Conservation (phyloP, 2,329 filamentous ascomycete species). For the Pseudogymnoascus sp. region DNA sequence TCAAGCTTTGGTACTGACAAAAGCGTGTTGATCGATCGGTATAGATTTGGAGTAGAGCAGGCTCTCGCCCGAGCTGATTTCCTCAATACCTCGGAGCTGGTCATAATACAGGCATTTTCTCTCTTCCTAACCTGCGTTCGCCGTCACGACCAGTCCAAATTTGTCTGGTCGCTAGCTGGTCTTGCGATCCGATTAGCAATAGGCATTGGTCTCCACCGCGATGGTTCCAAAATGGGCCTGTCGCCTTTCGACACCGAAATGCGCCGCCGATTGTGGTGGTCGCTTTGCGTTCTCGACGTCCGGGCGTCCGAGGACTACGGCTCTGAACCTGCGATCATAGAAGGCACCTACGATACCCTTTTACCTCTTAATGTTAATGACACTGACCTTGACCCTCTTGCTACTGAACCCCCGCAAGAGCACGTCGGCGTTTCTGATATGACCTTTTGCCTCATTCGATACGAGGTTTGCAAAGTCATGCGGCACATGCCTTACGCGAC, state of each 20-base stretch:
- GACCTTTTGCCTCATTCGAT: constrained; percentile 32
- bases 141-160: constrained; percentile 35
- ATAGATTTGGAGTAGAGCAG: constrained; percentile 48
- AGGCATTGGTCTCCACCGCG: constrained; percentile 52
- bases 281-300: constrained; percentile 51
- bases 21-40: constrained; percentile 36
- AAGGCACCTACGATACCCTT: constrained; percentile 52
- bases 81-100: constrained; percentile 45
- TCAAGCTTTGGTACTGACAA: constrained; percentile 37
- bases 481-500: constrained; percentile 16
- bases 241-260: constrained; percentile 55
- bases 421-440: constrained; percentile 31
- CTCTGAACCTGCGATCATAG: constrained; percentile 51
- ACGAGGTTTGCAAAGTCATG: constrained; percentile 26
- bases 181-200: constrained; percentile 52
- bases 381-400: constrained; percentile 36
- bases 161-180: constrained; percentile 51
- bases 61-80: constrained; percentile 48
- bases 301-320: constrained; percentile 57
- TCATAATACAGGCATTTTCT: constrained; percentile 48
- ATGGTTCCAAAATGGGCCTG: constrained; percentile 46
- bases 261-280: constrained; percentile 53
- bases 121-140: constrained; percentile 49
- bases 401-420: constrained; percentile 18
- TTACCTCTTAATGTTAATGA: constrained; percentile 44